phyloP scores from a whole-genome alignment of 2,329 filamentous ascomycete species.

The Arthroderma sp. region DNA sequence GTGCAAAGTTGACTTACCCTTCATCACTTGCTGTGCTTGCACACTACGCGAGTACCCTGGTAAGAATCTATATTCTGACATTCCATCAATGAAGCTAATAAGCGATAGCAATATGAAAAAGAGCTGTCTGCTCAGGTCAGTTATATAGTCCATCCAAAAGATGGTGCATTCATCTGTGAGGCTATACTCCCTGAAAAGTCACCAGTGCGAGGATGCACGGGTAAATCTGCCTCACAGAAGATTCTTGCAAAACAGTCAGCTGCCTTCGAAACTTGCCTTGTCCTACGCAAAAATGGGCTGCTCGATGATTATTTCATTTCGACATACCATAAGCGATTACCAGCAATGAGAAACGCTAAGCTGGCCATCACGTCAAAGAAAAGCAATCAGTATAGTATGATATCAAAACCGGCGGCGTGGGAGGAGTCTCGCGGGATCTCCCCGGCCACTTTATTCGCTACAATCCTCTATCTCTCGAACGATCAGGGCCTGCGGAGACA shows the following conservation, averaged over 20 bases:
- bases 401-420: conserved; percentile 69
- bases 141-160: conserved; percentile 50
- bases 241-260: conserved; percentile 74
- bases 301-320: conserved; percentile 67
- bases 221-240: conserved; percentile 56
- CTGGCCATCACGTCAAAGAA: conserved; percentile 72
- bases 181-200: conserved; percentile 65
- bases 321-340: conserved; percentile 57
- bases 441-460: conserved; percentile 48
- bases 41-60: conserved; percentile 60
- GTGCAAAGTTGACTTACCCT: conserved; percentile 66
- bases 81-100: conserved; percentile 7
- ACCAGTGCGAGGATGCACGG: conserved; percentile 55
- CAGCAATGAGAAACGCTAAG: conserved; percentile 73
- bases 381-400: conserved; percentile 62
- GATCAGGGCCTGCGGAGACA: conserved; percentile 46
- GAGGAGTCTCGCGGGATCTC: conserved; percentile 30
- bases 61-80: conserved; percentile 18
- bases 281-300: conserved; percentile 53
- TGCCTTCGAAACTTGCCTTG: conserved; percentile 68
- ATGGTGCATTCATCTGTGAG: conserved; percentile 59
- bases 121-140: conserved; percentile 38
- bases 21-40: conserved; percentile 60
- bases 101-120: conserved; percentile 34
- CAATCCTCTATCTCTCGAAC: conserved; percentile 47